Percentiles rank a stretch among this genome's conserved stretches.
phyloP scores from a whole-genome alignment of 257 asterid genomes.

The Capsicum baccatum region DNA sequence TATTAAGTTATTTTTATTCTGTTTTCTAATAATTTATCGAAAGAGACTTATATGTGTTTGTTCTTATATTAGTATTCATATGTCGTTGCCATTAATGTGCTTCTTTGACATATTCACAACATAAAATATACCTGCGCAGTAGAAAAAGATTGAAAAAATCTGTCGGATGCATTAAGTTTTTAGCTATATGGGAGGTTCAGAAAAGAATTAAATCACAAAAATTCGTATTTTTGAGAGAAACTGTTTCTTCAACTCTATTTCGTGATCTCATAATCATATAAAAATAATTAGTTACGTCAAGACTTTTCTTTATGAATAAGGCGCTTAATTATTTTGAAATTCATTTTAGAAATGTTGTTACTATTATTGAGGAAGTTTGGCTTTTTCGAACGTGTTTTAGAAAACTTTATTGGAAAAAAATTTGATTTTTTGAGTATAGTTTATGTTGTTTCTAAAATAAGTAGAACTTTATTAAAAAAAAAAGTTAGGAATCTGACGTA shows the following conservation, averaged over 20 bases:
- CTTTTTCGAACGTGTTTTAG: background rate
- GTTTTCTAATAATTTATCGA: background rate
- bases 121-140: background rate
- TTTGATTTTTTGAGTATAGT: background rate
- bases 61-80: background rate
- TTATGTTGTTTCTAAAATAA: background rate
- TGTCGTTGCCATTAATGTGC: background rate
- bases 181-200: no score
- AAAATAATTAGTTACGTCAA: no score
- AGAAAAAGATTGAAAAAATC: background rate
- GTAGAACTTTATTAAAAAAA: background rate
- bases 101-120: background rate
- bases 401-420: background rate
- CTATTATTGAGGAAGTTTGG: background rate
- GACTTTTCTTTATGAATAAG: no score
- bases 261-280: no score
- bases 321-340: background rate
- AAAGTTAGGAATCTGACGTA: background rate
- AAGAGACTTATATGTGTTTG: conserved; percentile 7
- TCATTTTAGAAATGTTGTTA: background rate
- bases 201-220: no score
- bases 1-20: background rate
- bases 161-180: no score
- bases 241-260: no score
- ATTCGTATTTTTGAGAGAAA: no score